phyloP scores from a whole-genome alignment of 2,329 filamentous ascomycete genomes.

The Penicillium expansum region DNA sequence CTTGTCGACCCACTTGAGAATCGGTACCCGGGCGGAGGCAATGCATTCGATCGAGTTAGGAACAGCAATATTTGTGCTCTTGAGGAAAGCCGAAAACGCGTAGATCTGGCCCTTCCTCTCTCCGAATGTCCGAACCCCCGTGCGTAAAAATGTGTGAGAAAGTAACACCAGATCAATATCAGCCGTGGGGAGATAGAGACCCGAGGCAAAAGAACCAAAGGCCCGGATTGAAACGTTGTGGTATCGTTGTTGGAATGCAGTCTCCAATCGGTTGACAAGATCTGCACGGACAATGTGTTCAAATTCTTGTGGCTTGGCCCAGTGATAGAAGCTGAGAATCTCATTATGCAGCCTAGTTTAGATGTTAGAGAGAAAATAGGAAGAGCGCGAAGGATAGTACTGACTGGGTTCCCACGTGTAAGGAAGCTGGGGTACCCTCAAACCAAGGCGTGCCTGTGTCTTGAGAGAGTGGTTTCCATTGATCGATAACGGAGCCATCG shows the following conservation, averaged over 20 bases:
- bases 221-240: constrained; percentile 63
- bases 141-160: constrained; percentile 58
- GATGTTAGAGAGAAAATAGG: background rate
- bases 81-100: constrained; percentile 61
- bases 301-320: constrained; percentile 71
- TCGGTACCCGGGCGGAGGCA: constrained; percentile 73
- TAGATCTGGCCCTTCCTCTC: constrained; percentile 57
- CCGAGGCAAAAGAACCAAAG: constrained; percentile 94
- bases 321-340: constrained; percentile 83
- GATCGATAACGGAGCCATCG: constrained; percentile 51
- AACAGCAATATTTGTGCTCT: constrained; percentile 56
- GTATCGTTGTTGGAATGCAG: constrained; percentile 57
- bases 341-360: constrained; percentile 75
- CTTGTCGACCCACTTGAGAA: constrained; percentile 85
- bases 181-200: constrained; percentile 71
- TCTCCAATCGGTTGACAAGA: constrained; percentile 67
- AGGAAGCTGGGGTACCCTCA: constrained; percentile 25
- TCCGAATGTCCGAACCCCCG: constrained; percentile 49
- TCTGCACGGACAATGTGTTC: constrained; percentile 73
- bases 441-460: constrained; percentile 62
- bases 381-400: constrained; percentile 6
- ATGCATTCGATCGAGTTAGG: constrained; percentile 65
- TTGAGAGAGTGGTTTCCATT: constrained; percentile 51
- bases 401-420: constrained; percentile 37
- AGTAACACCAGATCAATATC: constrained; percentile 94